Conservation (phyloP, 2,329 filamentous ascomycete genomes). For the Neonectria hederae region DNA sequence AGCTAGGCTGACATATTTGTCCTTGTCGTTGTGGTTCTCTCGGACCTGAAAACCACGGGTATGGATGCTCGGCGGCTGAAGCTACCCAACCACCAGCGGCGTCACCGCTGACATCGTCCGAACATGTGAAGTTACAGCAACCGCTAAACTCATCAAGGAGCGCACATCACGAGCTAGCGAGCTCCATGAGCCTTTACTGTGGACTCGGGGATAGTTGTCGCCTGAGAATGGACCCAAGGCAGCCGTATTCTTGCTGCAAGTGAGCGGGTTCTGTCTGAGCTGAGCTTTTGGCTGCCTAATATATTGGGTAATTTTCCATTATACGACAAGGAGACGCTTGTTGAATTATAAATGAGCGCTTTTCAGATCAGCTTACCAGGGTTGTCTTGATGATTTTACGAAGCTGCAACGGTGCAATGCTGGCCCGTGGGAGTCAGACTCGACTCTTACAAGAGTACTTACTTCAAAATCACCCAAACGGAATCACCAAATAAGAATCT, state of each 20-base stretch:
- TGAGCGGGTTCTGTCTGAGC: not conserved
- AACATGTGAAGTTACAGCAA: not conserved
- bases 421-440: not conserved
- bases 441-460: not conserved
- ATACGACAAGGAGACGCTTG: not conserved
- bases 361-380: not conserved
- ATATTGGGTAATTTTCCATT: not conserved
- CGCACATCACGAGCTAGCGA: not conserved
- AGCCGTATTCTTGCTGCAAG: slow-evolving; percentile 2
- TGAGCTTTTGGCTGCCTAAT: not conserved
- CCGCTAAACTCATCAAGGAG: not conserved
- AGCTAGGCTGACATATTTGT: not conserved
- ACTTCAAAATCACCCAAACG: not conserved
- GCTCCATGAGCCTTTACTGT: not conserved
- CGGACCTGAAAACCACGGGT: not conserved
- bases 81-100: not conserved
- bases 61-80: slow-evolving; percentile 1
- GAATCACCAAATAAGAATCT: not conserved
- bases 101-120: slow-evolving; percentile 11
- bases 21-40: not conserved
- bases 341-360: not conserved
- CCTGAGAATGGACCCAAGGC: slow-evolving; percentile 13
- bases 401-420: not conserved
- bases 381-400: not conserved
- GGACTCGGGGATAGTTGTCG: not conserved